Evolutionary conservation across 2,329 filamentous ascomycete species (phyloP).

Genomic region (Rugonectria rugulosa): DNA sequence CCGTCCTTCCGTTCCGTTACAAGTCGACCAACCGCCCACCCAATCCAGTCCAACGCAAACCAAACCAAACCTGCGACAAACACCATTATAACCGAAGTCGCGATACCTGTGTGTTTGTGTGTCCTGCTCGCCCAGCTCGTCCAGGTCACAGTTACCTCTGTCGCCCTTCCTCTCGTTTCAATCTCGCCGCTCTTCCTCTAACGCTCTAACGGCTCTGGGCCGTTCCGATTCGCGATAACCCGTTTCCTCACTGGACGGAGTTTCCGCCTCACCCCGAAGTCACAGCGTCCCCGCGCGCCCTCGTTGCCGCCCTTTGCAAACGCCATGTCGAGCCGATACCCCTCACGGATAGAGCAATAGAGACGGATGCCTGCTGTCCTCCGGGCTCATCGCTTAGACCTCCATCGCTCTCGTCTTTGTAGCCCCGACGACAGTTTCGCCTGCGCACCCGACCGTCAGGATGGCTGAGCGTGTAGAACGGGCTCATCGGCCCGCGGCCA

Average conservation of each 20-base stretch:
- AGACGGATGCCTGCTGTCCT: constrained; percentile 42
- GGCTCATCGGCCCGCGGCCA: constrained; percentile 46
- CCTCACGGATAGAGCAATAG: constrained; percentile 41
- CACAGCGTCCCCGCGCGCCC: constrained; percentile 15
- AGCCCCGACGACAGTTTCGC: constrained; percentile 12
- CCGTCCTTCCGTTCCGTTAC: constrained; percentile 34
- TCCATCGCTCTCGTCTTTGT: constrained; percentile 22
- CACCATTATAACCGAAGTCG: constrained; percentile 34
- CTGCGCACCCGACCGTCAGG: constrained; percentile 28
- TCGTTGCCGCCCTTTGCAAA: constrained; percentile 22
- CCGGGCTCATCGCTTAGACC: constrained; percentile 41
- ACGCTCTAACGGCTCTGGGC: too few relatives aligned
- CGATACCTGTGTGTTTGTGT: constrained; percentile 26
- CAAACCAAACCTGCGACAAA: constrained; percentile 32
- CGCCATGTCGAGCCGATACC: constrained; percentile 43
- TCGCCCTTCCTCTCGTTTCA: constrained; percentile 16
- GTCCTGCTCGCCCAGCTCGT: constrained; percentile 4
- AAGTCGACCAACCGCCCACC: constrained; percentile 21
- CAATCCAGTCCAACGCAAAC: constrained; percentile 23
- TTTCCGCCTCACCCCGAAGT: constrained; percentile 21
- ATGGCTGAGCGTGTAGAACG: constrained; percentile 47
- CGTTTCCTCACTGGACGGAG: constrained; percentile 2
- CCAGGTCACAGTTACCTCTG: constrained; percentile 11
- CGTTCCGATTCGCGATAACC: constrained; percentile 10
- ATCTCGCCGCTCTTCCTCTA: neutral